Conservation (phyloP, 495 filamentous ascomycete species). For the Corynascus novoguineensis region DNA sequence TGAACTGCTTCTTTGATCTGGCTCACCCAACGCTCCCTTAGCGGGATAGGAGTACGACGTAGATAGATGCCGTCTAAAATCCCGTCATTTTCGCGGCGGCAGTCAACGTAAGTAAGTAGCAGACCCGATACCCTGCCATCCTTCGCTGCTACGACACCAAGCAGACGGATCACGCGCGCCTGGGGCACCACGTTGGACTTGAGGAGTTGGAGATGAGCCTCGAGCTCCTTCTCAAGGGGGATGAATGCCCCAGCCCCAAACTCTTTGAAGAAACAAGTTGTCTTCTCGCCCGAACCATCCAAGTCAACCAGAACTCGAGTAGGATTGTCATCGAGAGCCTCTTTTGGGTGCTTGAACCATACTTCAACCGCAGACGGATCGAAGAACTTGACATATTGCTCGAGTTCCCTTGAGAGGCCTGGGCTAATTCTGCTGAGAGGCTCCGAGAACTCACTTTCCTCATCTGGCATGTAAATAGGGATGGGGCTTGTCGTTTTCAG, state of each 20-base stretch:
- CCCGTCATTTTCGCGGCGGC: constrained; percentile 1
- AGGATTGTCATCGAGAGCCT: constrained; percentile 7
- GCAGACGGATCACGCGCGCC: constrained; percentile 11
- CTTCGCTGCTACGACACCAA: constrained; percentile 7
- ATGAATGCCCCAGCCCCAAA: constrained; percentile 1
- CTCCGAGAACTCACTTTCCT: constrained; percentile 2
- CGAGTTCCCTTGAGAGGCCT: neutral
- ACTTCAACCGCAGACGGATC: constrained; percentile 13
- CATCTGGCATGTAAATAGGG: constrained; percentile 8
- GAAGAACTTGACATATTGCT: constrained; percentile 2
- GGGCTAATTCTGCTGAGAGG: neutral
- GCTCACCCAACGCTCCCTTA: constrained; percentile 11
- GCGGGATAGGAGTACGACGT: neutral
- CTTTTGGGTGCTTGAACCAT: constrained; percentile 7
- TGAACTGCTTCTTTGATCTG: constrained; percentile 18
- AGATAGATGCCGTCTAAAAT: neutral
- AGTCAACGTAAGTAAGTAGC: constrained; percentile 7
- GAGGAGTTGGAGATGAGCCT: constrained; percentile 5
- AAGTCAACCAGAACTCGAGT: constrained; percentile 14
- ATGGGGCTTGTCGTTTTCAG: constrained; percentile 14
- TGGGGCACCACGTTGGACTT: constrained; percentile 1
- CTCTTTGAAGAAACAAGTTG: constrained; percentile 15
- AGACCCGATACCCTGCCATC: constrained; percentile 4
- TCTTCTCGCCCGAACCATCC: constrained; percentile 11
- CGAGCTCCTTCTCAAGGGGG: constrained; percentile 1